phyloP scores from a whole-genome alignment of 1,284 basidiomycete species.

The Sporisorium exsertum region DNA sequence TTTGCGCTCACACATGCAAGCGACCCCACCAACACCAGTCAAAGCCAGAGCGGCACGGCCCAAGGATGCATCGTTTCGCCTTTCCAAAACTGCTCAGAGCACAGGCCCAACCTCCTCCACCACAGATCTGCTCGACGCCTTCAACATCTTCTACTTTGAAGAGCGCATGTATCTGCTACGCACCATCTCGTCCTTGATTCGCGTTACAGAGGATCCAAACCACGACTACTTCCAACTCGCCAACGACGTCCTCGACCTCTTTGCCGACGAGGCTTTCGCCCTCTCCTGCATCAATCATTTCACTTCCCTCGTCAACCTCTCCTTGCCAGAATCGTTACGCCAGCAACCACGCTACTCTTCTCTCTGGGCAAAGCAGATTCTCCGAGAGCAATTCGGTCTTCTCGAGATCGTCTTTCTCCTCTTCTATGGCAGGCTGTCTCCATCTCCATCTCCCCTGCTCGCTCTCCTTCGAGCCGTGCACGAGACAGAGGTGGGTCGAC shows the following conservation, averaged over 20 bases:
- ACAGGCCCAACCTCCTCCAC: conserved; percentile 7
- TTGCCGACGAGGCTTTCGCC: conserved; percentile 77
- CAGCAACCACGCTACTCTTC: conserved; percentile 76
- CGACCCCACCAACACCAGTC: conserved; percentile 19
- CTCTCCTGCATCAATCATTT: conserved; percentile 74
- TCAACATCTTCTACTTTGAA: conserved; percentile 82
- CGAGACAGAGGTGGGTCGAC: conserved; percentile 76
- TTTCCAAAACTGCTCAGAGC: conserved; percentile 1
- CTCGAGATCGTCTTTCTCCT: conserved; percentile 86
- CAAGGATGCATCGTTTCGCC: conserved; percentile 13
- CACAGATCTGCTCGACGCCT: conserved; percentile 75
- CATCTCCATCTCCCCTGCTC: conserved; percentile 76
- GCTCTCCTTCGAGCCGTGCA: conserved; percentile 78
- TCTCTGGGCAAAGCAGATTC: conserved; percentile 82
- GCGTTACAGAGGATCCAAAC: conserved; percentile 75
- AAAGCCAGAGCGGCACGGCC: conserved; percentile 8
- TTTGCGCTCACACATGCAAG: conserved; percentile 19
- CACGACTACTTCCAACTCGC: conserved; percentile 76
- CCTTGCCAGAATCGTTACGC: conserved; percentile 73
- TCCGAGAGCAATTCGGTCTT: conserved; percentile 81
- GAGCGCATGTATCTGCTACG: conserved; percentile 80
- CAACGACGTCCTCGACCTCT: conserved; percentile 73
- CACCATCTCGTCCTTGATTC: conserved; percentile 69
- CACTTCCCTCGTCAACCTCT: conserved; percentile 70
- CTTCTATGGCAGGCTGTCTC: conserved; percentile 81